Evolutionary conservation across 2,329 filamentous ascomycete species (phyloP), one percentile per base, ranked within the genome.

Genomic region (Colletotrichum euphorbiae): DNA sequence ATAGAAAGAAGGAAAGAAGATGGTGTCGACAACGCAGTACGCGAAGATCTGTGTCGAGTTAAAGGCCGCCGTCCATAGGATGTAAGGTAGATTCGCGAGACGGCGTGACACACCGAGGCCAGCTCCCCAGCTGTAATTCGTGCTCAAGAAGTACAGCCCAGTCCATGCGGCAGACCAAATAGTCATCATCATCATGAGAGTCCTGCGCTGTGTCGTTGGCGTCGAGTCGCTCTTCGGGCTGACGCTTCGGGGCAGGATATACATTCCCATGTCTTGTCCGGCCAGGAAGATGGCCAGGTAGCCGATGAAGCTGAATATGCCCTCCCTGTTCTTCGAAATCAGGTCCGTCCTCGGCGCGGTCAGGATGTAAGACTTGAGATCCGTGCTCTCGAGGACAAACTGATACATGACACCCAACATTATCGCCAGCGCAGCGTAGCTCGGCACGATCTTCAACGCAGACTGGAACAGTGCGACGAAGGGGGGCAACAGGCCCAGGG

Each of bases 261-360:
- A 88, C 79, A 94, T 90, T 56, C 96, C 96, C 17, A 91, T 88
- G 45, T 92, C 91, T 76, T 97, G 93, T 3, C 96, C 96, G 0
- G 93, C 90, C 43, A 99, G 88, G 79, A 98, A 99, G 67, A 99
- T 98, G 52, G 95, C 92, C 51, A 99, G 86, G 76, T 99, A 99
- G 4, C 96, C 96, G 56, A 93, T 80, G 78, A 98, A 97, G 61
- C 94, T 97, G 78, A 95, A 97, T n/a, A 99, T 85, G 0, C 96
- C 96, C 78, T 99, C 96, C 28, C 95, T 88, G 76, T 99, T 99
- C 84, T 94, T 92, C 2, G 93, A 95, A 6, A 99, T 78, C 13
- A 97, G 82, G 74, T 94, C 88, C 0, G 86, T 89, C 4, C 96
- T 89, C 6, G 93, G 93, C 0, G 93, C 94, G 7, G 92, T 89